Percentiles rank a stretch among this genome's conserved stretches.
phyloP scores from a whole-genome alignment of 768 basidiomycete genomes.

The Bullera alba region DNA sequence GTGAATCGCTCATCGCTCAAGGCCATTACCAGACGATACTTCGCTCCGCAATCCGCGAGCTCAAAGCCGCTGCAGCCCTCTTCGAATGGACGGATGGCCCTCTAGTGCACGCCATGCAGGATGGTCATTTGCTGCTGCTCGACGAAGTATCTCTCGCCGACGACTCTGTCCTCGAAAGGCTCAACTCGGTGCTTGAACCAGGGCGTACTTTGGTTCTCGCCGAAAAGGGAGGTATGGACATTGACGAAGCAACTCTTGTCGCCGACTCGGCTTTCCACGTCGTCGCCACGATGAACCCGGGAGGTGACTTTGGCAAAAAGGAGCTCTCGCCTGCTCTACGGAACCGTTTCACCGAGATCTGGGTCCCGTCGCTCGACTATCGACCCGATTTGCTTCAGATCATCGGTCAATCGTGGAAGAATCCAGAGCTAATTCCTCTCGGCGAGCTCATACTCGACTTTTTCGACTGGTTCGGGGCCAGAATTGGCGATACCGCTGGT shows the following conservation, averaged over 20 bases:
- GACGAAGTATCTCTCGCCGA: constrained; percentile 98
- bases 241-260: constrained; percentile 59
- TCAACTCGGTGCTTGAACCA: constrained; percentile 96
- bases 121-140: constrained; percentile 76
- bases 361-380: constrained; percentile 81
- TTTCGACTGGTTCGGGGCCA: constrained; percentile 65
- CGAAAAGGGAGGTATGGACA: constrained; percentile 74
- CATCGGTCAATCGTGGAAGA: constrained; percentile 62
- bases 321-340: constrained; percentile 93
- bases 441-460: constrained; percentile 68
- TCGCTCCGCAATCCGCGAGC: constrained; percentile 26
- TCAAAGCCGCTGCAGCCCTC: constrained; percentile 57
- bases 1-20: constrained; percentile 46
- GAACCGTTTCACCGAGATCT: constrained; percentile 97
- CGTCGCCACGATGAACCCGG: constrained; percentile 97
- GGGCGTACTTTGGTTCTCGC: constrained; percentile 81
- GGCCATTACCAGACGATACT: constrained; percentile 51
- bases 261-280: constrained; percentile 73
- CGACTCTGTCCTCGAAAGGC: constrained; percentile 91
- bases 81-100: constrained; percentile 98
- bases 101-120: constrained; percentile 82
- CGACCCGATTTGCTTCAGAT: constrained; percentile 70
- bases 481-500: constrained; percentile 54
- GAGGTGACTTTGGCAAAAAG: constrained; percentile 98
- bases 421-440: constrained; percentile 53